Conservation (phyloP, 208 protist species). For the Trypanosoma scelopori region DNA sequence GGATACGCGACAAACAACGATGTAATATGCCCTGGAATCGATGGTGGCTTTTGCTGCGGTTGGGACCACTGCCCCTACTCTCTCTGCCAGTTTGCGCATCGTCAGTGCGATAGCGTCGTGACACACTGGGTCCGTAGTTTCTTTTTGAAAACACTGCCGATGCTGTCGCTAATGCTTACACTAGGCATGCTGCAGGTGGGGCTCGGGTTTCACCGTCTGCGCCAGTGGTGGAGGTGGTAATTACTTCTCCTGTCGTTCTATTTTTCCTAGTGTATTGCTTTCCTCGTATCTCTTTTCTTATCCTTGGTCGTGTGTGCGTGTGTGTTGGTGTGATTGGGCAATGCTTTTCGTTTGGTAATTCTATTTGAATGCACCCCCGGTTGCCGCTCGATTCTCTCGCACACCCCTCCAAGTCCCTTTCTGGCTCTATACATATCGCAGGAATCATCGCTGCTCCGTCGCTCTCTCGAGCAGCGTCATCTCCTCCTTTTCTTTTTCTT, state of each 20-base stretch:
- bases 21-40: conserved; percentile 10
- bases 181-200: background rate
- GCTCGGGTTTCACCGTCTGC: conserved; percentile 1
- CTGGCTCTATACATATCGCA: background rate
- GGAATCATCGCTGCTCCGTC: background rate
- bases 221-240: background rate
- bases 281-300: background rate
- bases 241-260: too few relatives aligned
- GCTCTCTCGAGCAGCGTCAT: too few relatives aligned
- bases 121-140: background rate
- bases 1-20: background rate
- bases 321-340: background rate
- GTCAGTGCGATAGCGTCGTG: conserved; percentile 1
- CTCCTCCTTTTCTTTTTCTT: conserved; percentile 10
- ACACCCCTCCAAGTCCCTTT: background rate
- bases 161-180: conserved; percentile 10
- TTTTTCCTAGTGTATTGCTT: background rate
- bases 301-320: background rate
- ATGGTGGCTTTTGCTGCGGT: conserved; percentile 10
- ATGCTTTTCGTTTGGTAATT: background rate
- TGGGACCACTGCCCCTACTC: conserved; percentile 13
- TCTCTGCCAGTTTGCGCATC: background rate
- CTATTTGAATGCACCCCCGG: too few relatives aligned
- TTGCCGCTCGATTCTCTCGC: too few relatives aligned
- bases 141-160: conserved; percentile 2